Evolutionary conservation across 805 yeast genomes (phyloP).

Genomic region (Blastobotrys parvus): DNA sequence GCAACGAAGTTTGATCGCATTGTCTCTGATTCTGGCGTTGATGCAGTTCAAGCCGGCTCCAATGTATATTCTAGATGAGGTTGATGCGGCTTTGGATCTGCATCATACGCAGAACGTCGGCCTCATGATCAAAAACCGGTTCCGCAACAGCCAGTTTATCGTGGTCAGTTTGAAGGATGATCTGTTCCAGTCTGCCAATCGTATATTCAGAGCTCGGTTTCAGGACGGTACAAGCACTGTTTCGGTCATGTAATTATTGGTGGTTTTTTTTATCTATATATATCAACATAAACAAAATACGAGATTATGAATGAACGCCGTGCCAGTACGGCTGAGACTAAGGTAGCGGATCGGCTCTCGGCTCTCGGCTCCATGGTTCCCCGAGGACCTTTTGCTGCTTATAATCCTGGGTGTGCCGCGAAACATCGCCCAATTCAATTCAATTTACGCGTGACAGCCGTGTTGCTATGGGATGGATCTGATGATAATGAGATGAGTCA

Average conservation of each 20-base stretch:
- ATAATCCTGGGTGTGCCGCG: no score
- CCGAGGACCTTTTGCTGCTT: no score
- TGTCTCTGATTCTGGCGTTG: constrained; percentile 84
- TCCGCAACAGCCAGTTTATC: constrained; percentile 92
- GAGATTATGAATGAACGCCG: no score
- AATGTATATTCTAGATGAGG: constrained; percentile 95
- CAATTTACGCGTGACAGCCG: no score
- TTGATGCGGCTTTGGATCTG: constrained; percentile 95
- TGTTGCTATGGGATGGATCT: no score
- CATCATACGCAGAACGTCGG: constrained; percentile 98
- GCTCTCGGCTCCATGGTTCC: no score
- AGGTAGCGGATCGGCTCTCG: no score
- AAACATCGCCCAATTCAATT: no score
- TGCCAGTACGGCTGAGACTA: no score
- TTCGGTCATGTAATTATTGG: constrained; percentile 14
- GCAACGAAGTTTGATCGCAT: constrained; percentile 87
- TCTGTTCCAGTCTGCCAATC: constrained; percentile 94
- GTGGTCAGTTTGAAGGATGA: constrained; percentile 97
- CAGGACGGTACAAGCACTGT: constrained; percentile 97
- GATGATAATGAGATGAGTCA: no score
- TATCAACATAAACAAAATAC: no score
- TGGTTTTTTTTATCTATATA: not conserved
- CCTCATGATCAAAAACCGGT: constrained; percentile 86
- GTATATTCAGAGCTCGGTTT: constrained; percentile 86
- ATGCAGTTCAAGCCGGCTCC: constrained; percentile 97